Evolutionary conservation across 257 asterid species (phyloP).

Genomic region (Solanum dulcamara): DNA sequence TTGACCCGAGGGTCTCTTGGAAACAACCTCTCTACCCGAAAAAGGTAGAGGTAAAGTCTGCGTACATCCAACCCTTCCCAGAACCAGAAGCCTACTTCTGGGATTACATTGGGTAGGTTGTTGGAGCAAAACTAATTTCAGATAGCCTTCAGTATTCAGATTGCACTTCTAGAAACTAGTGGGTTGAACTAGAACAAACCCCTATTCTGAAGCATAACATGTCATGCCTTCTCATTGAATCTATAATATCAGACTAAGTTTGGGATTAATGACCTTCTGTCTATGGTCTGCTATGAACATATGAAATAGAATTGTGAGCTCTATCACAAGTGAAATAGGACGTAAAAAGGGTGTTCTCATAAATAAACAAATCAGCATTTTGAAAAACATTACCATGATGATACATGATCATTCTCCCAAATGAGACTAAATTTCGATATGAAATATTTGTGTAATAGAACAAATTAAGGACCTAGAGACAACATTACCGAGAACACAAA

Average conservation of each 20-base stretch:
- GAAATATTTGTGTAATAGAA: not conserved
- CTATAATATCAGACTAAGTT: not conserved
- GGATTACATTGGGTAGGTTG: not conserved
- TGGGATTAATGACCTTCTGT: not conserved
- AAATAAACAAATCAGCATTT: not conserved
- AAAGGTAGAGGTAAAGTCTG: not conserved
- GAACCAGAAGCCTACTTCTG: not conserved
- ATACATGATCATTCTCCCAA: not conserved
- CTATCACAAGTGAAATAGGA: not conserved
- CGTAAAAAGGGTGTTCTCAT: not conserved
- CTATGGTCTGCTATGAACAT: not conserved
- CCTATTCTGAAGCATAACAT: not conserved
- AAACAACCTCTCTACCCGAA: not conserved
- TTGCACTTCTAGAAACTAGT: not conserved
- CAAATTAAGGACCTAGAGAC: not conserved
- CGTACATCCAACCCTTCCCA: not conserved
- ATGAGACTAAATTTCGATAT: not conserved
- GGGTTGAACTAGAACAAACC: not conserved
- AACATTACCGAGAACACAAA: constrained; percentile 56
- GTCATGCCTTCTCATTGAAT: not conserved
- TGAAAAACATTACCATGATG: not conserved
- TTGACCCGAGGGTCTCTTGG: not conserved
- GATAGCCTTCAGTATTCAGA: not conserved
- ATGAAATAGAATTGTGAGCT: not conserved
- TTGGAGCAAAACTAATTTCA: not conserved